Evolutionary conservation across 1,139 yeast genomes (phyloP).

Genomic region (Suhomyces panamericanus): DNA sequence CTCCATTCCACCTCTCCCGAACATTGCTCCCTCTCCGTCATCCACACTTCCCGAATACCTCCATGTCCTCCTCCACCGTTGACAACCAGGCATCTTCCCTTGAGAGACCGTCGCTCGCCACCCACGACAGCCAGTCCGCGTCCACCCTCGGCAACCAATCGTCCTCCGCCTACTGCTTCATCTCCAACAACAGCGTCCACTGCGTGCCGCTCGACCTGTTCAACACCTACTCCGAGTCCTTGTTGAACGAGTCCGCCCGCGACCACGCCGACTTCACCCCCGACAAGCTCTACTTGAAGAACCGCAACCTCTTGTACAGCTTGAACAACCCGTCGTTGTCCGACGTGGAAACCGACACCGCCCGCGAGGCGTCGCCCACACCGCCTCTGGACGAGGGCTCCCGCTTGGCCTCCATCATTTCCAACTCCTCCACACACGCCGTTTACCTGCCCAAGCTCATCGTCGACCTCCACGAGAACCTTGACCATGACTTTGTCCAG

Average conservation of each 20-base stretch:
- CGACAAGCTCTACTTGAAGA: conserved; percentile 32
- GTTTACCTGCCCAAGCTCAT: conserved; percentile 41
- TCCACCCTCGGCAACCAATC: conserved; percentile 8
- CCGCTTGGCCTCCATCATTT: conserved; percentile 21
- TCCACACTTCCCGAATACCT: neutral
- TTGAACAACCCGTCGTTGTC: conserved; percentile 47
- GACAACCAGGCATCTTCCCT: neutral
- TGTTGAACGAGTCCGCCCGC: conserved; percentile 9
- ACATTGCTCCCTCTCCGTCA: neutral
- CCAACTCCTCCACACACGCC: conserved; percentile 36
- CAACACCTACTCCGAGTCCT: conserved; percentile 16
- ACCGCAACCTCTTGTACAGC: conserved; percentile 41
- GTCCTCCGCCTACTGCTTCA: conserved; percentile 42
- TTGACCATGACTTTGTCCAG: conserved; percentile 32
- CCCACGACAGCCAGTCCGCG: conserved; percentile 3
- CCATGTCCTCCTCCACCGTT: conserved; percentile 6
- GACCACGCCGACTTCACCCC: conserved; percentile 23
- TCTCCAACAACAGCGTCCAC: conserved; percentile 39
- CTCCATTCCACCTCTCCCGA: too few species aligned
- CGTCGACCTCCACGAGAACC: conserved; percentile 35
- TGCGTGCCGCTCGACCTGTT: conserved; percentile 38
- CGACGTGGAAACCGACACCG: conserved; percentile 37
- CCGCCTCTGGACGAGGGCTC: conserved; percentile 1
- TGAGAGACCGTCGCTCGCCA: conserved; percentile 20
- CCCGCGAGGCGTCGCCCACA: conserved; percentile 1